Conservation (phyloP, 2,329 filamentous ascomycete genomes). For the Penicillium sp. region DNA sequence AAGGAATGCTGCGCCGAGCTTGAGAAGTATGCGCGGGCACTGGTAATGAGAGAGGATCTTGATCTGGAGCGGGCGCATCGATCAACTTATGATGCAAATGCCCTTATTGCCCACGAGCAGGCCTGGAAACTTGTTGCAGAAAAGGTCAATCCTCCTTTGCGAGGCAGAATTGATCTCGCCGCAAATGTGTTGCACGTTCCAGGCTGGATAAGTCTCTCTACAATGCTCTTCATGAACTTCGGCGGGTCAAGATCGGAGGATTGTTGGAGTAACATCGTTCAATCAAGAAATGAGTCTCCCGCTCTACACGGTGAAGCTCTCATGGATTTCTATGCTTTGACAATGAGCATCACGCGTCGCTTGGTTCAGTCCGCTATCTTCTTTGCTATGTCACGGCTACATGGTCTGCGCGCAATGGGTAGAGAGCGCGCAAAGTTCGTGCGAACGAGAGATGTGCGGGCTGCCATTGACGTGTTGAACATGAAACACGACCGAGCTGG, state of each 20-base stretch:
- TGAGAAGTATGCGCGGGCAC: constrained; percentile 66
- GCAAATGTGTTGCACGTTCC: constrained; percentile 59
- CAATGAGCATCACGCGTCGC: constrained; percentile 66
- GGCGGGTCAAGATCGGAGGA: constrained; percentile 55
- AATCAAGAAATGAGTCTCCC: constrained; percentile 57
- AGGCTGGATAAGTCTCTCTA: constrained; percentile 65
- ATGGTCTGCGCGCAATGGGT: constrained; percentile 45
- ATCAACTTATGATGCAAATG: constrained; percentile 61
- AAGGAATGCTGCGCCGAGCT: constrained; percentile 64
- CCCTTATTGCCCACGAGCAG: constrained; percentile 58
- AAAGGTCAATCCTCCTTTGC: constrained; percentile 25
- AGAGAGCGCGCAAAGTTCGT: constrained; percentile 37
- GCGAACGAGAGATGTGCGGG: constrained; percentile 51
- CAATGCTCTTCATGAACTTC: constrained; percentile 73
- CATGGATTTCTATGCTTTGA: constrained; percentile 71
- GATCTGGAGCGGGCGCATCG: constrained; percentile 63
- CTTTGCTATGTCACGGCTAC: constrained; percentile 68
- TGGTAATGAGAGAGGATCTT: constrained; percentile 65
- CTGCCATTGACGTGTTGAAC: constrained; percentile 56
- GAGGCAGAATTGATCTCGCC: constrained; percentile 48
- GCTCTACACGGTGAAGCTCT: constrained; percentile 73
- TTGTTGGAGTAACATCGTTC: constrained; percentile 65
- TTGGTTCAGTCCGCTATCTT: constrained; percentile 70
- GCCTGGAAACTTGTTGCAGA: constrained; percentile 32
- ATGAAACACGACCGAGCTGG: constrained; percentile 48